These are phyloP conservation scores for Candida lessepsii DNA, from an alignment of 805 yeast genomes.

Conservation along the genomic window DNA sequence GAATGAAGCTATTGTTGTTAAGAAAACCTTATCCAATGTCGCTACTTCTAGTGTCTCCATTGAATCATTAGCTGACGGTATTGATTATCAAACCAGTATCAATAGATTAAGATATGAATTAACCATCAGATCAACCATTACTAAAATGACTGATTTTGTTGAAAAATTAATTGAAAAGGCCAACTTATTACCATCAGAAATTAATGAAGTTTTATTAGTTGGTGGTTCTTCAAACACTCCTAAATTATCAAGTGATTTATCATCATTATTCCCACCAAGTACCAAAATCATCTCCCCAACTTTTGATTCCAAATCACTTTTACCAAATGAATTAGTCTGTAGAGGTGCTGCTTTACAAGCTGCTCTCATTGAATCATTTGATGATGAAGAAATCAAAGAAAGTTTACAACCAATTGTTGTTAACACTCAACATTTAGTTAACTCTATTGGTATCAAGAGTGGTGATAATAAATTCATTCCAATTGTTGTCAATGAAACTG, in stretches of 20 bases:
- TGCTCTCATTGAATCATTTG: conserved; percentile 76
- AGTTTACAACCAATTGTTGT: conserved; percentile 80
- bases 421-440: conserved; percentile 81
- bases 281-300: conserved; percentile 76
- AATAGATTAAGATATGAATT: conserved; percentile 94
- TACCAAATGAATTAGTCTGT: conserved; percentile 87
- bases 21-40: conserved; percentile 90
- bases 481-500: conserved; percentile 77
- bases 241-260: conserved; percentile 76
- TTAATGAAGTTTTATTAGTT: conserved; percentile 85
- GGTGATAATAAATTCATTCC: conserved; percentile 71
- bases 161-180: conserved; percentile 78
- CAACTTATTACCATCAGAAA: conserved; percentile 75
- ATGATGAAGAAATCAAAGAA: conserved; percentile 77
- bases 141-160: conserved; percentile 74
- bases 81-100: conserved; percentile 87
- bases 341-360: conserved; percentile 98
- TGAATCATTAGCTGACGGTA: conserved; percentile 92
- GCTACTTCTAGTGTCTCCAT: conserved; percentile 87
- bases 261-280: conserved; percentile 75
- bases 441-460: conserved; percentile 81
- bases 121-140: conserved; percentile 73
- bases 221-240: conserved; percentile 96
- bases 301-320: conserved; percentile 69
- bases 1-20: conserved; percentile 77